Percentiles rank a stretch among this genome's conserved stretches.
phyloP scores from a whole-genome alignment of 495 filamentous ascomycete genomes.

The Penicillium pulvis region DNA sequence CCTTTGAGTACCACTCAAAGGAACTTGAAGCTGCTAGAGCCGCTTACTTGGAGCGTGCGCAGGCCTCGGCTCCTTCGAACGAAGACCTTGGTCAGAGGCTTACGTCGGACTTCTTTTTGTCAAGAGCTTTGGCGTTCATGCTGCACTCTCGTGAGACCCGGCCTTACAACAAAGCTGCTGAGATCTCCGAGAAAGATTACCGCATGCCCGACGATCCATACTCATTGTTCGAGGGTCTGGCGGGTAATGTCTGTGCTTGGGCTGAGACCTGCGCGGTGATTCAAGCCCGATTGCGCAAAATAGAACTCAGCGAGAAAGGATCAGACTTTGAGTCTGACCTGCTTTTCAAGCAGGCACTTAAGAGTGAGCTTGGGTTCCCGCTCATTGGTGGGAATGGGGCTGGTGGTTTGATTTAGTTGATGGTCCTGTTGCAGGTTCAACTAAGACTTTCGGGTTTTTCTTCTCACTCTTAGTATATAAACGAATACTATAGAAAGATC shows the following conservation, averaged over 20 bases:
- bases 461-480: no score
- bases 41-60: constrained; percentile 23
- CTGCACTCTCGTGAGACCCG: constrained; percentile 43
- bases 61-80: constrained; percentile 5
- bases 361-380: constrained; percentile 34
- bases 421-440: no score
- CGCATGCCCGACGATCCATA: constrained; percentile 49
- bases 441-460: no score
- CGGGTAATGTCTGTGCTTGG: constrained; percentile 51
- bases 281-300: constrained; percentile 37
- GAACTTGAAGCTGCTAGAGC: constrained; percentile 24
- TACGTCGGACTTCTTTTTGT: constrained; percentile 44
- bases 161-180: constrained; percentile 34
- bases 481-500: no score
- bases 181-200: constrained; percentile 30
- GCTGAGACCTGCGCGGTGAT: constrained; percentile 45
- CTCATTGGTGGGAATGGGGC: constrained; percentile 34
- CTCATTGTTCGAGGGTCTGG: constrained; percentile 46
- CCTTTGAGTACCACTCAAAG: constrained; percentile 33
- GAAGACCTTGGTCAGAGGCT: constrained; percentile 17
- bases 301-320: constrained; percentile 28
- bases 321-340: constrained; percentile 15
- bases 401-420: constrained; percentile 24
- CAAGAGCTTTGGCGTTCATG: constrained; percentile 43
- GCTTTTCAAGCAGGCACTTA: constrained; percentile 20